Base-by-base conservation (phyloP, 345 rosid genomes). In the Brassica carinata region DNA sequence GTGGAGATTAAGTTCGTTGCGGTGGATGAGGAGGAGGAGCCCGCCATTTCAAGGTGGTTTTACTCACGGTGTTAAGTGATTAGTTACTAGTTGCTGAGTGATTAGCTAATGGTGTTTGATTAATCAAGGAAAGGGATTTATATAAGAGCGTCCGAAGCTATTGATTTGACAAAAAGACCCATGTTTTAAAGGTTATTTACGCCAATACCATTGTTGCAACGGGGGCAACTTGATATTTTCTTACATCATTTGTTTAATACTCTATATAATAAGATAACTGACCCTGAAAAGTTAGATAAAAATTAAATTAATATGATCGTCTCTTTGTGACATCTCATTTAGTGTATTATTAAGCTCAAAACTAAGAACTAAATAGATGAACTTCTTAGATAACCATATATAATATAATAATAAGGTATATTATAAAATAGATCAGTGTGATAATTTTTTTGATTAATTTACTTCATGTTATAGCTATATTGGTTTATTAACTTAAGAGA, bases 1-100 rank as follows among this genome's bases (percentile, higher is more conserved):
- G 76, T 29, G 71, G 90, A 75, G 78, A 88, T 78, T 7, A 81
- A 29, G 5, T 63, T 66, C 14, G 64, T 61, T 33, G 66, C 29
- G 63, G 31, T 31, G 26, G 77, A 26, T 23, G 71, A 26, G 48
- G 65, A 26, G 70, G 73, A 55, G 11, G 75, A 51, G 14, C 1
- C 3, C 1, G 79, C 38, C 78, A 74, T 67, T 4, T 72, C 27
- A 1, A 5, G 58, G 43, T 13, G 19, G 59, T 73, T 65, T 19
- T 19, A 55, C 30, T 19, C 29, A 43, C 69, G 45, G 0, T 77
- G 57, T 8, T 23, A 17, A 17, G 73, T 79, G 73, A 40, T 79
- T 79, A 55, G 2, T 29, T 51, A 53, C 77, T 71, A 71, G 65
- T 34, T 71, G 51, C 17, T 7, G 74, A 77, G 69, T 69, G 23